A percentile compares a stretch with the other conserved stretches of the same genome.
Conservation (phyloP, 352 stramenopile species). For the Globisporangium cylindrosporum region DNA sequence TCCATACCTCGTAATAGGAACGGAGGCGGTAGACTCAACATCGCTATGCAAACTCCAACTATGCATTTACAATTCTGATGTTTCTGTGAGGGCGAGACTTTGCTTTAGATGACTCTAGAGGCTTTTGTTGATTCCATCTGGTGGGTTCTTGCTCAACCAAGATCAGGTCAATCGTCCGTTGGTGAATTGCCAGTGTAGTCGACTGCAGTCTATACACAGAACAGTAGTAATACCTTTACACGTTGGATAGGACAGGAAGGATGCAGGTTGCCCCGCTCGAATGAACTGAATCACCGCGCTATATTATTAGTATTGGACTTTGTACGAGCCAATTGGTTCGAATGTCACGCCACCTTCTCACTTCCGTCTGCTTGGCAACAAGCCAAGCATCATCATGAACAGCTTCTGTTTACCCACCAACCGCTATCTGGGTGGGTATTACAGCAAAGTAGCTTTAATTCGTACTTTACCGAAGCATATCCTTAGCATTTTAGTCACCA, state of each 20-base stretch:
- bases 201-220: not conserved
- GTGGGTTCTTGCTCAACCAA: not conserved
- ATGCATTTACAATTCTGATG: not conserved
- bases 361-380: not conserved
- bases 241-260: too few species aligned
- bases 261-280: not conserved
- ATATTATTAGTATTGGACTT: not conserved
- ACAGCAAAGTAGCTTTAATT: not conserved
- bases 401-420: not conserved
- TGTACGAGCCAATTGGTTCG: not conserved
- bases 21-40: too few species aligned
- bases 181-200: not conserved
- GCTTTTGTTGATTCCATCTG: not conserved
- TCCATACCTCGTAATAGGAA: too few species aligned
- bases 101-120: not conserved
- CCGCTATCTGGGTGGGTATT: not conserved
- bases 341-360: not conserved
- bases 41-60: too few species aligned
- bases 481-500: not conserved
- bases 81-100: not conserved
- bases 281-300: not conserved
- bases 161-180: not conserved
- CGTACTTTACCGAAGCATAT: not conserved
- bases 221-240: not conserved
- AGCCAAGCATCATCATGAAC: not conserved